Conservation (phyloP, 306 rosid species). For the Gleditsia sinensis region DNA sequence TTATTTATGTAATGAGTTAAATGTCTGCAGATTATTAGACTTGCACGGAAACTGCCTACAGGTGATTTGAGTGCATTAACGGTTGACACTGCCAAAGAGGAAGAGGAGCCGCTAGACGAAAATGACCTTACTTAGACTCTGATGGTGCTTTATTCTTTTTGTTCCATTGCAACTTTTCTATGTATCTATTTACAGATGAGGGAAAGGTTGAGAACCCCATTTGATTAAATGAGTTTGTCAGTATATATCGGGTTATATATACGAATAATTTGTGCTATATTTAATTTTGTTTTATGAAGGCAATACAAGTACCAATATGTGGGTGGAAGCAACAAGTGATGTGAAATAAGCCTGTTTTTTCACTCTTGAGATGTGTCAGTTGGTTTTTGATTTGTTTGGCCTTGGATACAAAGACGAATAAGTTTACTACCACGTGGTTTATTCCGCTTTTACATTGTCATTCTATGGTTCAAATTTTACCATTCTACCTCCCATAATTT, state of each 20-base stretch:
- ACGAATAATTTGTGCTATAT: background rate
- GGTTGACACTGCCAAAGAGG: conserved; percentile 43
- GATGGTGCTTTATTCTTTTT: background rate
- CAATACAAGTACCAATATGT: background rate
- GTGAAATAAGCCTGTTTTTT: background rate
- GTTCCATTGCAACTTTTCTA: background rate
- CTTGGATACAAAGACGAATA: too few relatives aligned
- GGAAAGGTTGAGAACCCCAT: conserved; percentile 18
- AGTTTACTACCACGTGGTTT: too few relatives aligned
- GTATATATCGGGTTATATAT: conserved; percentile 32
- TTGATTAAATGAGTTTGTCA: conserved; percentile 12
- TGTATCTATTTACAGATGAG: background rate
- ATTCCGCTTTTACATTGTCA: too few relatives aligned
- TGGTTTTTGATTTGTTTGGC: too few relatives aligned
- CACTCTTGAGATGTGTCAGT: too few relatives aligned
- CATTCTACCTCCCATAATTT: too few relatives aligned
- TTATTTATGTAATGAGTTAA: conserved; percentile 9
- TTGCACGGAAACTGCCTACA: conserved; percentile 88
- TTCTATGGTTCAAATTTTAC: too few relatives aligned
- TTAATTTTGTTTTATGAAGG: background rate
- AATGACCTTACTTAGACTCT: conserved; percentile 72
- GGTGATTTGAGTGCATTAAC: conserved; percentile 75
- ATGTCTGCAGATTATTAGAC: conserved; percentile 75
- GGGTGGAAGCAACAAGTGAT: conserved; percentile 1
- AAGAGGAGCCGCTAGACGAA: conserved; percentile 73